These are phyloP conservation scores for Sphenostylis stenocarpa DNA, from an alignment of 306 rosid genomes.

Conservation along the genomic window DNA sequence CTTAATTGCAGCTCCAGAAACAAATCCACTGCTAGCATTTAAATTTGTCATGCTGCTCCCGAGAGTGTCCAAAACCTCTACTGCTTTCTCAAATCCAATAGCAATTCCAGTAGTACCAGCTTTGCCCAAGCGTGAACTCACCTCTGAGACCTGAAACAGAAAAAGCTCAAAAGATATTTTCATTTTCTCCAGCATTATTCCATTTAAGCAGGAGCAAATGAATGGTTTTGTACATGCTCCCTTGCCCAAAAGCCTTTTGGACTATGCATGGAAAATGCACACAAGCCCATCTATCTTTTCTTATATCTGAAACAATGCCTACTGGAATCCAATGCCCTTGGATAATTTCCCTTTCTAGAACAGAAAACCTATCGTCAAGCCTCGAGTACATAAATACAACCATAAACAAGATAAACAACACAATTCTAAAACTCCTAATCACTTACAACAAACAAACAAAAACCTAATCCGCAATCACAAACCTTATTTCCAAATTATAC, in stretches of 20 bases:
- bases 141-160: slow-evolving; percentile 68
- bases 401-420: neutral
- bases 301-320: neutral
- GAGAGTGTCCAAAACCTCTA: slow-evolving; percentile 80
- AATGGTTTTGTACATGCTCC: neutral
- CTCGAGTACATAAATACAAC: neutral
- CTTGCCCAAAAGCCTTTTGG: neutral
- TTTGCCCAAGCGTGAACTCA: slow-evolving; percentile 66
- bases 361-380: neutral
- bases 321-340: neutral
- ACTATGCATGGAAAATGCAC: neutral
- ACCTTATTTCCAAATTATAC: neutral
- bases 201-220: neutral
- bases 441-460: neutral
- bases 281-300: neutral
- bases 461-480: slow-evolving; percentile 9
- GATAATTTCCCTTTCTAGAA: neutral
- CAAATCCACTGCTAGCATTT: slow-evolving; percentile 64
- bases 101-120: slow-evolving; percentile 35
- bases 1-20: slow-evolving; percentile 55
- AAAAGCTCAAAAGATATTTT: neutral
- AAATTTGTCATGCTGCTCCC: slow-evolving; percentile 85
- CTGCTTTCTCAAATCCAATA: slow-evolving; percentile 60
- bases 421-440: neutral
- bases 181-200: slow-evolving; percentile 19